Evolutionary conservation across 2,329 filamentous ascomycete species (phyloP).

Genomic region (Pleurostoma richardsiae): DNA sequence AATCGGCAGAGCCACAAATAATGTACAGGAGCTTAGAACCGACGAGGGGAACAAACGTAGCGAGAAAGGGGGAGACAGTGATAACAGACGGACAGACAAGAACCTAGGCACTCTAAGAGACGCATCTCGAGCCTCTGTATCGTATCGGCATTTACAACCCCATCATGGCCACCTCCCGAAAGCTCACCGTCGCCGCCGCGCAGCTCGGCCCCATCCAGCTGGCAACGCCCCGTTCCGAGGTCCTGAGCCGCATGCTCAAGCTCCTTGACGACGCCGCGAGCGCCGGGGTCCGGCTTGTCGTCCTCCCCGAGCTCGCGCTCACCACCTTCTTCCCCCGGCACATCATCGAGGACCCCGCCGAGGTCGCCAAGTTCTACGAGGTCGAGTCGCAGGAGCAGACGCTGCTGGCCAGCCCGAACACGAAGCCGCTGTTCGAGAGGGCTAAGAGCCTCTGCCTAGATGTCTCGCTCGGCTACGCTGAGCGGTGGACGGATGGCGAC

Average conservation of each 20-base stretch:
- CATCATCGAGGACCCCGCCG: constrained; percentile 33
- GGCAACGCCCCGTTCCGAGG: constrained; percentile 29
- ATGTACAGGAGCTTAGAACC: too few relatives aligned
- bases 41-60: too few relatives aligned
- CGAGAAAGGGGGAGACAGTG: too few relatives aligned
- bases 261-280: constrained; percentile 38
- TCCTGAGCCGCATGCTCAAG: constrained; percentile 38
- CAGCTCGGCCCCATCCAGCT: constrained; percentile 42
- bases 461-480: constrained; percentile 48
- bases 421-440: constrained; percentile 40
- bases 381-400: constrained; percentile 24
- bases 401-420: constrained; percentile 31
- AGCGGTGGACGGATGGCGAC: constrained; percentile 29
- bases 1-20: too few relatives aligned
- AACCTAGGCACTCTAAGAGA: too few relatives aligned
- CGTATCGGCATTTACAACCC: too few relatives aligned
- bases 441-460: constrained; percentile 40
- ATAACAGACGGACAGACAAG: too few relatives aligned
- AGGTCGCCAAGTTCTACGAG: constrained; percentile 45
- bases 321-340: constrained; percentile 52
- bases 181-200: constrained; percentile 38
- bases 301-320: constrained; percentile 48
- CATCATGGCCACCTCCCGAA: constrained; percentile 1
- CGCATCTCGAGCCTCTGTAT: too few relatives aligned
- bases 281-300: constrained; percentile 38